Evolutionary conservation across 495 filamentous ascomycete species (phyloP).

Genomic region (Penicillium chermesinum): DNA sequence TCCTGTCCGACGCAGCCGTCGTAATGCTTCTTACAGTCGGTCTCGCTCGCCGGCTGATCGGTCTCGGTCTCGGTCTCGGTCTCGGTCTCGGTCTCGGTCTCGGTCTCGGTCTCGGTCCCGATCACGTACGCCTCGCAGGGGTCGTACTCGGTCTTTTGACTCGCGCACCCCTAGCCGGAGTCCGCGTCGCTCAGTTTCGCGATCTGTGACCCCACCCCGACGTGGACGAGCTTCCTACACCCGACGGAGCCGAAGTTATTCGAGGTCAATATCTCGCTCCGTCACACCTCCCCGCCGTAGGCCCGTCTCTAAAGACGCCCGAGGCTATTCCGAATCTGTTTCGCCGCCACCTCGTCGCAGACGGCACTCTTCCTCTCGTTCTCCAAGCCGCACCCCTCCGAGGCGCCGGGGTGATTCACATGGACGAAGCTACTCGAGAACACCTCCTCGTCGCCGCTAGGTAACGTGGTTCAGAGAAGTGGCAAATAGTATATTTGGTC

Average conservation of each 20-base stretch:
- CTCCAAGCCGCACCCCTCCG: conserved; percentile 26
- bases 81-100: too few species aligned
- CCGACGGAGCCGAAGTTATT: conserved; percentile 26
- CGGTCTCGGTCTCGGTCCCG: conserved; percentile 35
- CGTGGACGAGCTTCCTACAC: conserved; percentile 12
- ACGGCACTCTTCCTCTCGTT: conserved; percentile 23
- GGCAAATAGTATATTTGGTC: too few species aligned
- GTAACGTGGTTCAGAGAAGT: too few species aligned
- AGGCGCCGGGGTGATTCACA: conserved; percentile 14
- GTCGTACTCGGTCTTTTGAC: conserved; percentile 23
- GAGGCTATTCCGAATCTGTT: conserved; percentile 21
- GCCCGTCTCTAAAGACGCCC: conserved; percentile 5
- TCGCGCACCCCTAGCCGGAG: conserved; percentile 29
- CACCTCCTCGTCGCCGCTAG: conserved; percentile 27
- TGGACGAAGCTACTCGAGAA: conserved; percentile 26
- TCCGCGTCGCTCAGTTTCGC: conserved; percentile 28
- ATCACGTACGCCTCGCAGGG: conserved; percentile 28
- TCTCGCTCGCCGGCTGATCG: conserved; percentile 2
- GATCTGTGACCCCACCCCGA: conserved; percentile 33
- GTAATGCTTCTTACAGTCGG: neutral
- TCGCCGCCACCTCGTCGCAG: conserved; percentile 28
- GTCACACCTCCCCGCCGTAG: conserved; percentile 28
- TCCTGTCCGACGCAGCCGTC: neutral
- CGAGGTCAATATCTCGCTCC: conserved; percentile 32
- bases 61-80: too few species aligned